Evolutionary conservation across 768 basidiomycete species (phyloP), one percentile per base, ranked within the genome.

Genomic region (Mycena latifolia): DNA sequence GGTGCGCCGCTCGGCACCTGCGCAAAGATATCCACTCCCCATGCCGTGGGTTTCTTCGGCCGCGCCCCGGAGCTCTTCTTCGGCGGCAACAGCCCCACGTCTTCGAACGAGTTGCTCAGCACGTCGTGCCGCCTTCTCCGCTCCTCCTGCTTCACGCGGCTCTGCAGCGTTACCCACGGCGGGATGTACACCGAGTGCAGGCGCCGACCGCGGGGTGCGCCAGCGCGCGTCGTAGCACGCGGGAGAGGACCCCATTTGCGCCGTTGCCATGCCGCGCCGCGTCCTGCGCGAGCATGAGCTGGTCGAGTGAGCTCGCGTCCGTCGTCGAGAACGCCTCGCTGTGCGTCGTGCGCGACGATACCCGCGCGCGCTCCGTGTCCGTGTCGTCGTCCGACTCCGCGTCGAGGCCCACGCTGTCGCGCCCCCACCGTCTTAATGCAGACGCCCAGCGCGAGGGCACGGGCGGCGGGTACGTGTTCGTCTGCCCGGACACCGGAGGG

Each of bases 31-130:
- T 86, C 83, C 5, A 76, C 70, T 7, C 48, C 68, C 39, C 51
- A 60, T 7, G 61, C 66, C 41, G 27, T 46, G 37, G 68, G 66
- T 64, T 75, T 51, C 61, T 69, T 69, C 55, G 25, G 41, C 63
- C 69, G 69, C 60, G 33, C 55, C 60, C 61, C 74, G 48, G 72
- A 70, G 46, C 76, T 69, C 71, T 77, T 77, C 63, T 75, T 82
- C 2, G 89, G 84, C 20, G 92, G 92, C 20, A 94, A 76, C 18
- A 95, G 75, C 5, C 93, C 93, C 27, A 94, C 93, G 57, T 91
- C 92, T 75, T 89, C 88, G 80, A 95, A 94, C 4, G 92, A 92
- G 65, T 85, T 85, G 66, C 89, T 89, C 28, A 95, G 77, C 68
- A 88, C 90, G 60, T 86, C 85, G 57, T 93, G 87, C 28, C 90